Evolutionary conservation across 2,329 filamentous ascomycete genomes (phyloP), one percentile per base, ranked within the genome.

Genomic region (Calonectria fujianensis): DNA sequence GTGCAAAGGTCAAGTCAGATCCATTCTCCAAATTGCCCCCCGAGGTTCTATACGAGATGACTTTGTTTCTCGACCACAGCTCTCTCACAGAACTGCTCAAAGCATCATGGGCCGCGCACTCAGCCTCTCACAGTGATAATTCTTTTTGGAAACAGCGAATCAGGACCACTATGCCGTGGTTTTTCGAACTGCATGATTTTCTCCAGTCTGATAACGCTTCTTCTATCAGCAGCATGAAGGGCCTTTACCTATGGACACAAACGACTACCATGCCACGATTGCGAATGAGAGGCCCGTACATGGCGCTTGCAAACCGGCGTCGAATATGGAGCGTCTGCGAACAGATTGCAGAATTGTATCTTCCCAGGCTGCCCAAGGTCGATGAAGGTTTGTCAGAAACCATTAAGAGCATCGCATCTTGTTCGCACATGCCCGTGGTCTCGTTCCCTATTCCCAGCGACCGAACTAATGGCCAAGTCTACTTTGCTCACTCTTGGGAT

Each of bases 321-420:
- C 69, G 69, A 16, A 61, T 70, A 1, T 70, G 69, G 69, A 20
- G 16, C 6, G 69, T 70, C 7, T 70, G 69, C 32, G n/a, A 70
- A 8, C 67, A 69, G 14, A 14, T 69, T 29, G 67, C 37, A 0
- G 52, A 51, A 10, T 48, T 57, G 13, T 69, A 69, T 27, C 24
- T 59, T 27, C 51, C 66, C 20, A 69, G 45, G n/a, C 4, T 69
- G 14, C 66, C 31, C 20, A 59, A 59, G 29, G n/a, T 13, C 24
- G 52, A 59, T 13, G 29, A 29, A 2, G 52, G 37, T 4, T 16
- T 69, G 20, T 27, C 39, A 24, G 37, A 69, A 14, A 24, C 37
- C 4, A 59, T 59, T 20, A 59, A 16, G 13, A n/a, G 2, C 27
- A 52, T 45, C n/a, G 37, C 66, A 18, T 20, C 51, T 14, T 69